A percentile compares a stretch with the other conserved stretches of the same genome.
These are phyloP conservation scores for Trichoderma pleuroti DNA, from an alignment of 2,329 filamentous ascomycete genomes.

Conservation along the genomic window DNA sequence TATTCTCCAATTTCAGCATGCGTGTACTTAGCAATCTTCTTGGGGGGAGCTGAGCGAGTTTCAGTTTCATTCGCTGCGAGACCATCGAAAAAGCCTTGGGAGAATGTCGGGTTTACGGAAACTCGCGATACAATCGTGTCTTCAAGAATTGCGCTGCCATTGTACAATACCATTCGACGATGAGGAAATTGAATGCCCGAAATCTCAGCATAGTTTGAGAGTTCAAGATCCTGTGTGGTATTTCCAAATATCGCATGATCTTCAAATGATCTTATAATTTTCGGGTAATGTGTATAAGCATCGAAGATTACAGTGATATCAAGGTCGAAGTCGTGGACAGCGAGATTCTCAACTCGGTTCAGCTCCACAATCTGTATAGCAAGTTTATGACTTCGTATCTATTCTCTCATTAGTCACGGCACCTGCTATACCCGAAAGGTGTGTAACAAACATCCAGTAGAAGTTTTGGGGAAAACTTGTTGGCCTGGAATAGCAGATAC, in stretches of 20 bases:
- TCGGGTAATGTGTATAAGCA: neutral
- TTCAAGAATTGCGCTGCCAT: neutral
- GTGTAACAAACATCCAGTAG: neutral
- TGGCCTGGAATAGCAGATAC: neutral
- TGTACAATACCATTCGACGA: neutral
- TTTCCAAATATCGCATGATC: neutral
- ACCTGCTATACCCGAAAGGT: rapidly evolving
- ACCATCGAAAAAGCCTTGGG: neutral
- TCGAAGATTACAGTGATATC: neutral
- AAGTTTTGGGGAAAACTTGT: neutral
- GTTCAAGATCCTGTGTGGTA: neutral
- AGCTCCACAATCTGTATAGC: neutral
- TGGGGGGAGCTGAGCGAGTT: neutral
- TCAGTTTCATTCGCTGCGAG: neutral
- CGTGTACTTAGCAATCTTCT: neutral
- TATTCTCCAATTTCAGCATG: neutral
- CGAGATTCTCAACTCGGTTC: neutral
- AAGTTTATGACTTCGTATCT: neutral
- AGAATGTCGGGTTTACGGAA: neutral
- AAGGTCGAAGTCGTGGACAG: neutral
- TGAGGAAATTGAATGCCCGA: neutral
- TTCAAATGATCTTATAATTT: neutral
- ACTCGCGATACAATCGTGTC: neutral
- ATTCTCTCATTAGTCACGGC: neutral
- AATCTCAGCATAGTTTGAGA: neutral